phyloP scores from a whole-genome alignment of 257 asterid genomes.

The Fraxinus quadrangulata region DNA sequence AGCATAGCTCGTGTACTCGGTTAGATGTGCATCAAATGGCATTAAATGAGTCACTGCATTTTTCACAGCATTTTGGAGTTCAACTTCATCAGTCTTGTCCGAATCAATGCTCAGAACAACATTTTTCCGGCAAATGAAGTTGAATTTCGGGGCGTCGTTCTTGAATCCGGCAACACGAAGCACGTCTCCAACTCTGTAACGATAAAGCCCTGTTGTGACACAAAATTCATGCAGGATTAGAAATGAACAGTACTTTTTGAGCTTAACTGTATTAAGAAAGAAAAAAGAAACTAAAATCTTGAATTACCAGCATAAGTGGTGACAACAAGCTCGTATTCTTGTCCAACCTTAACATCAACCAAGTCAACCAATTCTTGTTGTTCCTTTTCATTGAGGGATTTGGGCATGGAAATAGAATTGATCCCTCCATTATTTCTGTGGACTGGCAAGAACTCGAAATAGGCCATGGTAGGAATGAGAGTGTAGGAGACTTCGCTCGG shows the following conservation, averaged over 20 bases:
- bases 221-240: not conserved
- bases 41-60: not conserved
- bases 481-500: not conserved
- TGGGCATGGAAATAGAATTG: not conserved
- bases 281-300: not conserved
- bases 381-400: conserved; percentile 2
- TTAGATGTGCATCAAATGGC: not conserved
- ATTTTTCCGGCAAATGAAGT: not conserved
- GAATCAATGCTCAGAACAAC: not conserved
- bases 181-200: conserved; percentile 1
- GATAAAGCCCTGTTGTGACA: not conserved
- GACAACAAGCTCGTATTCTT: not conserved
- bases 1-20: not conserved
- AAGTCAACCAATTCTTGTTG: not conserved
- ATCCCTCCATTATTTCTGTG: not conserved
- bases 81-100: not conserved
- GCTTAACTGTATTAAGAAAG: not conserved
- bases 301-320: not conserved
- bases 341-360: not conserved
- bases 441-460: not conserved
- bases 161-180: not conserved
- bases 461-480: not conserved
- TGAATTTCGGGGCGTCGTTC: not conserved
- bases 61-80: not conserved
- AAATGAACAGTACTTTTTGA: not conserved